A percentile compares a stretch with the other conserved stretches of the same genome.
Conservation (phyloP, 208 protist genomes). For the Acanthamoeba healyi region DNA sequence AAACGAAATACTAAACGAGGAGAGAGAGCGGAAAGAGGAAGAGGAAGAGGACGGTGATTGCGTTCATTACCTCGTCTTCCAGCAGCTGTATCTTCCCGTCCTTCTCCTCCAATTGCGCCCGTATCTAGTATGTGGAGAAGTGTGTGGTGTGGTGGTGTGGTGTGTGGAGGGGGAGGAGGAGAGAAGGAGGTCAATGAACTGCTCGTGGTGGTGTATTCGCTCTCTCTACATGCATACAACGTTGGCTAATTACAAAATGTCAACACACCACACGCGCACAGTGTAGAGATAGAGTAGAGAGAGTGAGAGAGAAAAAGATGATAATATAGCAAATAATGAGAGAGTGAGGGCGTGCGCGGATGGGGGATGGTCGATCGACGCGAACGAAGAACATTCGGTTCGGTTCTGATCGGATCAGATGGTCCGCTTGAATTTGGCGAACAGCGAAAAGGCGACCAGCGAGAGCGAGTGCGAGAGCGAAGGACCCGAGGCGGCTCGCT, state of each 20-base stretch:
- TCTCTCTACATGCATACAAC: constrained; percentile 1
- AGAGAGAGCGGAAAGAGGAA: constrained; percentile 32
- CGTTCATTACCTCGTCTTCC: constrained; percentile 54
- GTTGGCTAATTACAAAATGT: background rate
- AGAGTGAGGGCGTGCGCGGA: background rate
- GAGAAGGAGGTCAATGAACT: background rate
- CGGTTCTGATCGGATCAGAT: constrained; percentile 43
- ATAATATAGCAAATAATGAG: background rate
- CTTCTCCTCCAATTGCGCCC: constrained; percentile 40
- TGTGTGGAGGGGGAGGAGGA: background rate
- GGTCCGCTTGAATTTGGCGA: constrained; percentile 63
- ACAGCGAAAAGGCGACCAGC: constrained; percentile 7
- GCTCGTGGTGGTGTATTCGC: background rate
- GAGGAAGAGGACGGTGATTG: background rate
- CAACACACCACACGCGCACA: background rate
- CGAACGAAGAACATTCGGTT: constrained; percentile 27
- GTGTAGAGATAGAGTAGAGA: too few species aligned
- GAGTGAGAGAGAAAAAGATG: background rate
- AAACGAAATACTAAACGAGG: background rate
- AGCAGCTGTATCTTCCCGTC: constrained; percentile 30
- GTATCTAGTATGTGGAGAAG: background rate
- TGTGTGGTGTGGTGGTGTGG: too few species aligned
- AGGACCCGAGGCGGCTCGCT: background rate
- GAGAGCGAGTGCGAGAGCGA: constrained; percentile 31
- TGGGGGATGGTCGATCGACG: background rate